A percentile compares a stretch with the other conserved stretches of the same genome.
phyloP scores from a whole-genome alignment of 1,139 yeast species.

The Suhomyces choctaworum region DNA sequence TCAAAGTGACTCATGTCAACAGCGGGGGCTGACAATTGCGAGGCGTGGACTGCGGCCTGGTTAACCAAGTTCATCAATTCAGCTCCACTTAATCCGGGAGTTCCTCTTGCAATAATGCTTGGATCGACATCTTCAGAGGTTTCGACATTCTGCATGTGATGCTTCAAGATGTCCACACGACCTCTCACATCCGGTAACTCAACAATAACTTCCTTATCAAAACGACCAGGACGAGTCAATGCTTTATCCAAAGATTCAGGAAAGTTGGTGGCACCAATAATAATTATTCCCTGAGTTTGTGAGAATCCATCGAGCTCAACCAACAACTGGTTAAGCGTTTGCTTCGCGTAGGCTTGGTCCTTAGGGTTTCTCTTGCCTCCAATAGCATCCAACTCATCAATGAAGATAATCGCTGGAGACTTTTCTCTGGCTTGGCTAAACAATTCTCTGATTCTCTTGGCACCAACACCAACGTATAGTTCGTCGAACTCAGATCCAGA shows the following conservation, averaged over 20 bases:
- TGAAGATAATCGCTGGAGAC: constrained; percentile 95
- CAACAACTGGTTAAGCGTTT: constrained; percentile 89
- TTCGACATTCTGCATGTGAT: constrained; percentile 90
- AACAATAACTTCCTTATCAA: constrained; percentile 93
- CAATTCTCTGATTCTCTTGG: constrained; percentile 92
- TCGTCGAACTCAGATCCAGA: constrained; percentile 98
- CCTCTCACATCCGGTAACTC: constrained; percentile 98
- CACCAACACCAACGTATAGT: constrained; percentile 98
- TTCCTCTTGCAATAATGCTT: constrained; percentile 87
- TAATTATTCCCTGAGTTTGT: constrained; percentile 88
- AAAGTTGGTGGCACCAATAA: constrained; percentile 97
- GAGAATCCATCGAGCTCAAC: constrained; percentile 97
- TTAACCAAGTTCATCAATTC: constrained; percentile 92
- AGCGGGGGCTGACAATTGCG: constrained; percentile 85
- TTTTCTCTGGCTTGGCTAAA: constrained; percentile 91
- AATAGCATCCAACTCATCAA: constrained; percentile 96
- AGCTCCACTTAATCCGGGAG: constrained; percentile 97
- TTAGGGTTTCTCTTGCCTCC: constrained; percentile 97
- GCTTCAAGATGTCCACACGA: constrained; percentile 86
- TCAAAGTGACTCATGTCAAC: constrained; percentile 93
- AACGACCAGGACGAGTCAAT: constrained; percentile 96
- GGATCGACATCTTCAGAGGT: constrained; percentile 84
- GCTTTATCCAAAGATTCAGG: constrained; percentile 97
- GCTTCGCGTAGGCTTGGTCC: constrained; percentile 97
- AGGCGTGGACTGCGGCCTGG: constrained; percentile 97